Conservation (phyloP, 169 alveolate species). For the Eimeria mitis region DNA sequence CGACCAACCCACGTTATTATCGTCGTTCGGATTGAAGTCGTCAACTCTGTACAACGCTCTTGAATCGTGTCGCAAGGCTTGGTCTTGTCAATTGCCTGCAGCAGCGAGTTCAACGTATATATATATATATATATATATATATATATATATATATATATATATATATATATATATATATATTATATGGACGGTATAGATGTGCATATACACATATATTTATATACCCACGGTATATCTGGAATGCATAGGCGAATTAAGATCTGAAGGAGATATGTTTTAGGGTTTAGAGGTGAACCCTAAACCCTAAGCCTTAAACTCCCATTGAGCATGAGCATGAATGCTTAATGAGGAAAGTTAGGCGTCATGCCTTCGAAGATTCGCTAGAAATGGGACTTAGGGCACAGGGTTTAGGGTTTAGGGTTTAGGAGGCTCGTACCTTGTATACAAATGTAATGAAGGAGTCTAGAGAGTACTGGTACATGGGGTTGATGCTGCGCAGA, state of each 20-base stretch:
- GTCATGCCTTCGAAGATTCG: background rate
- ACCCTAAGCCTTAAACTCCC: no score
- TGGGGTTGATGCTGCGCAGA: constrained; percentile 96
- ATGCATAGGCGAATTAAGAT: no score
- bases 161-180: background rate
- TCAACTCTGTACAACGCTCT: constrained; percentile 91
- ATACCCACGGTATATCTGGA: no score
- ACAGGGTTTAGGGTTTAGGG: no score
- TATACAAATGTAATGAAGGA: constrained; percentile 95
- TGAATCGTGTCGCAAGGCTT: constrained; percentile 88
- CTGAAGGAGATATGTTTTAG: no score
- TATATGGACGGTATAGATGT: no score
- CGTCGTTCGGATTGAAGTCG: constrained; percentile 94
- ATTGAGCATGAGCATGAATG: no score
- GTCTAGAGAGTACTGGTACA: constrained; percentile 98
- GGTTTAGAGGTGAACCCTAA: no score
- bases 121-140: background rate
- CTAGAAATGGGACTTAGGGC: background rate
- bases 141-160: background rate
- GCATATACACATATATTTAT: no score
- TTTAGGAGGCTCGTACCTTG: constrained; percentile 77
- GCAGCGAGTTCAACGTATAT: background rate
- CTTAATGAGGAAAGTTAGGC: no score
- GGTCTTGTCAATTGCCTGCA: constrained; percentile 95
- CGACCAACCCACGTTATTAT: constrained; percentile 97